Base-by-base conservation (phyloP, 805 yeast genomes). In the Starmerella cellae region DNA sequence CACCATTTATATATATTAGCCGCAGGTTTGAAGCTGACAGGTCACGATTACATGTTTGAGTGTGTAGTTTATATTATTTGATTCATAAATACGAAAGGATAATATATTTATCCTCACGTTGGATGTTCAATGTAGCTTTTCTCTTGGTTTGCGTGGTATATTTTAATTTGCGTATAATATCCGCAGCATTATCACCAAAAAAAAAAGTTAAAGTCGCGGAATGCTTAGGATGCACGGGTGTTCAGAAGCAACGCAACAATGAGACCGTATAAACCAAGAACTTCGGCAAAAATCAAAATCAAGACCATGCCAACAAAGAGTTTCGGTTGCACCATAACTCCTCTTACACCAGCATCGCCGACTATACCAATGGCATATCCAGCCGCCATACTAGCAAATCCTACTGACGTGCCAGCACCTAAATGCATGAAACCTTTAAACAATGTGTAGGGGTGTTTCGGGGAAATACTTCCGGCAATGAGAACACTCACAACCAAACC, bases 351-450 rank as follows among this genome's bases (percentile, higher is more conserved):
- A 56, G 81, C 93, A 58, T 83, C 95, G 33, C 95, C 95, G 30
- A 83, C 95, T 49, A 83, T 79, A 39, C 95, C 95, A 66, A 83
- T 83, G 45, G 98, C 91, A 63, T 87, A 91, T 35, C 99, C 99
- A 46, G 94, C 82, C 32, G 97, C 87, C 59, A 91, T 70, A 61
- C 97, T 87, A 3, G 97, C 85, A 58, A 91, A 84, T 2, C 99
- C 99, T 35, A 91, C 99, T 29, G 93, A 75, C 46, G 88, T 66
- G 1, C 99, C 99, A 64, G 96, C 85, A 41, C 93, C 87, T 61
- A 91, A 68, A 64, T 91, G 99, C 94, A 91, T 84, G 62, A 85
- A 85, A n/a, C 98, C 98, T 59, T 83, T 82, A 66, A 83, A 91
- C 43, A 91, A 66, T 3, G 95, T 77, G 64, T 91, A 87, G 38